Evolutionary conservation across 2,329 filamentous ascomycete genomes (phyloP).

Genomic region (Penicillium sp.): DNA sequence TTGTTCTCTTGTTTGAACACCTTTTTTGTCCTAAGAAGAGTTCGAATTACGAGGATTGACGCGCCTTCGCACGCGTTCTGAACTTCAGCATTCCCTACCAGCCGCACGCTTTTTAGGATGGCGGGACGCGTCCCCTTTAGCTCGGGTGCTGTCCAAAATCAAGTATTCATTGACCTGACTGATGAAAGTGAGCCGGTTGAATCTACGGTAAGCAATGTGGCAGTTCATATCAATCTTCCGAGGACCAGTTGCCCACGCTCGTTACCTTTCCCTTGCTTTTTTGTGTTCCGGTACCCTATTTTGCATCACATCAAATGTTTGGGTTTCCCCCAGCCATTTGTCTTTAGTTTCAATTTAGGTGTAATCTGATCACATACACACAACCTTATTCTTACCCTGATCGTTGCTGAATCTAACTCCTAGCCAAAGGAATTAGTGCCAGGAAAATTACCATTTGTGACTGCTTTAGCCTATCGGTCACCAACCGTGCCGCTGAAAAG

Average conservation of each 20-base stretch:
- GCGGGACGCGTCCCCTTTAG: not conserved
- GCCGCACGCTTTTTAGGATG: not conserved
- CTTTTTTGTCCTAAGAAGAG: not conserved
- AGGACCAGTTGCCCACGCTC: not conserved
- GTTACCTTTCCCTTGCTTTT: too few relatives aligned
- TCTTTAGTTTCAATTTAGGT: not conserved
- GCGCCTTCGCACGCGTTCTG: not conserved
- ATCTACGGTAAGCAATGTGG: not conserved
- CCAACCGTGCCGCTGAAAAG: conserved; percentile 10
- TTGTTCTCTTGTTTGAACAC: not conserved
- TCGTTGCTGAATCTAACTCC: not conserved
- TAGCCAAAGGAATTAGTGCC: not conserved
- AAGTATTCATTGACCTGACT: conserved; percentile 5
- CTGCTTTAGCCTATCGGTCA: conserved; percentile 18
- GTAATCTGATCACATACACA: not conserved
- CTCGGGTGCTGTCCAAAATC: not conserved
- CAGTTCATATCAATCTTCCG: not conserved
- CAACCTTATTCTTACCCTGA: not conserved
- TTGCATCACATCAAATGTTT: not conserved
- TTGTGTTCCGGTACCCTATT: not conserved
- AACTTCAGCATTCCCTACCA: not conserved
- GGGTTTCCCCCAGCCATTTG: not conserved
- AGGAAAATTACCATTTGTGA: not conserved
- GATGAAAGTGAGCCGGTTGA: not conserved
- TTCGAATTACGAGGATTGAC: not conserved